Conservation (phyloP, 257 asterid species). For the Haberlea rhodopensis region DNA sequence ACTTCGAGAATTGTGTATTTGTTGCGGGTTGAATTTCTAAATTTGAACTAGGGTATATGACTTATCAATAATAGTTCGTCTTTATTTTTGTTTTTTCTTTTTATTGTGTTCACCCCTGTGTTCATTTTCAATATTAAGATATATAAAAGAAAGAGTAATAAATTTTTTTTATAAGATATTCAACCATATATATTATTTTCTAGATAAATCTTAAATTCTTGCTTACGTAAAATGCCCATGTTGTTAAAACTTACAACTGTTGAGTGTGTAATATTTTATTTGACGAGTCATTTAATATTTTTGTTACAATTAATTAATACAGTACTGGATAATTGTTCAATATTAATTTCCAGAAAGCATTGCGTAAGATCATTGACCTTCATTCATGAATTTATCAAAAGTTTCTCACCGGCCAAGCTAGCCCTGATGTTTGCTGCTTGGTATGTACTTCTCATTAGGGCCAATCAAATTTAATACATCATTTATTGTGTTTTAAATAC, state of each 20-base stretch:
- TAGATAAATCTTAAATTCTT: too few relatives aligned
- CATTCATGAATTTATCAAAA: background rate
- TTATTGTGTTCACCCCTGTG: too few relatives aligned
- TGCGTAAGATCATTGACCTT: background rate
- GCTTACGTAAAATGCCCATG: background rate
- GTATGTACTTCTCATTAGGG: background rate
- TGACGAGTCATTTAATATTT: background rate
- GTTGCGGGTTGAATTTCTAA: too few relatives aligned
- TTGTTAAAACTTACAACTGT: background rate
- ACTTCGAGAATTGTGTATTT: too few relatives aligned
- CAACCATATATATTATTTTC: background rate
- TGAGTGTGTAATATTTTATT: too few relatives aligned
- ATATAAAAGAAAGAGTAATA: too few relatives aligned
- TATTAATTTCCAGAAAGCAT: background rate
- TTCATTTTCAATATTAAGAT: too few relatives aligned
- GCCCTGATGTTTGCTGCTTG: background rate
- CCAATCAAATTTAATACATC: background rate
- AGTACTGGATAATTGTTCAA: background rate
- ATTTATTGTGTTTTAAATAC: background rate
- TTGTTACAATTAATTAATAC: background rate
- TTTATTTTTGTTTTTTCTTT: too few relatives aligned
- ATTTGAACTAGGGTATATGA: too few relatives aligned
- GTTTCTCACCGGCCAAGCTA: background rate
- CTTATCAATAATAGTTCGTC: too few relatives aligned
- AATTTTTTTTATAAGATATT: too few relatives aligned